Conservation (phyloP, 345 rosid species). For the Lenwebbia sp. region DNA sequence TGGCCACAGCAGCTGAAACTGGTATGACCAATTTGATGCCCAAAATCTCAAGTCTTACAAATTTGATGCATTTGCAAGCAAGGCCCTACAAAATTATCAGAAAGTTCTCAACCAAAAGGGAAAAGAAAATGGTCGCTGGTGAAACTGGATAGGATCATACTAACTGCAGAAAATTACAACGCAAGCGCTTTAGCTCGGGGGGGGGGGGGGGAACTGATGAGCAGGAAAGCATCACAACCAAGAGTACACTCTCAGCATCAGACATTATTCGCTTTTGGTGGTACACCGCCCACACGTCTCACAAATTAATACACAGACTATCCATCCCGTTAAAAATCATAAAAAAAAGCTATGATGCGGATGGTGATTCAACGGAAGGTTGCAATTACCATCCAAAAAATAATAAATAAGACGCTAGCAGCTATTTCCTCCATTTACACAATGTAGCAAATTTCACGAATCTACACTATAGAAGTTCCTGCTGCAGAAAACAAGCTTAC, state of each 20-base stretch:
- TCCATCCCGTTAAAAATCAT: background rate
- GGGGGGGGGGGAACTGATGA: background rate
- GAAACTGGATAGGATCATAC: background rate
- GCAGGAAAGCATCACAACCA: background rate
- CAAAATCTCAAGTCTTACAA: background rate
- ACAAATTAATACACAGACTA: background rate
- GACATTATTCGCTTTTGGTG: background rate
- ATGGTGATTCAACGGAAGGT: conserved; percentile 7
- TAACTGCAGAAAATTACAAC: background rate
- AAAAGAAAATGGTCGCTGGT: background rate
- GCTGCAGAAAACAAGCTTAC: background rate
- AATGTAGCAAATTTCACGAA: background rate
- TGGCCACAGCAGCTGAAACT: background rate
- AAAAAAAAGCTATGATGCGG: background rate
- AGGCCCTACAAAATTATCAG: background rate
- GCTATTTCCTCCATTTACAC: background rate
- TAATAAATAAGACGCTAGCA: background rate
- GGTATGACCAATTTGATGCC: background rate
- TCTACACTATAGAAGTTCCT: background rate
- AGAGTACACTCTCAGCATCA: background rate
- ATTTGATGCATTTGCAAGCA: background rate
- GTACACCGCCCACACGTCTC: background rate
- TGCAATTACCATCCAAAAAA: conserved; percentile 7
- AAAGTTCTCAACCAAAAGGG: background rate
- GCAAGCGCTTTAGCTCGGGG: background rate